Evolutionary conservation across 2,329 filamentous ascomycete species (phyloP).

Genomic region (Exophiala viscosa): DNA sequence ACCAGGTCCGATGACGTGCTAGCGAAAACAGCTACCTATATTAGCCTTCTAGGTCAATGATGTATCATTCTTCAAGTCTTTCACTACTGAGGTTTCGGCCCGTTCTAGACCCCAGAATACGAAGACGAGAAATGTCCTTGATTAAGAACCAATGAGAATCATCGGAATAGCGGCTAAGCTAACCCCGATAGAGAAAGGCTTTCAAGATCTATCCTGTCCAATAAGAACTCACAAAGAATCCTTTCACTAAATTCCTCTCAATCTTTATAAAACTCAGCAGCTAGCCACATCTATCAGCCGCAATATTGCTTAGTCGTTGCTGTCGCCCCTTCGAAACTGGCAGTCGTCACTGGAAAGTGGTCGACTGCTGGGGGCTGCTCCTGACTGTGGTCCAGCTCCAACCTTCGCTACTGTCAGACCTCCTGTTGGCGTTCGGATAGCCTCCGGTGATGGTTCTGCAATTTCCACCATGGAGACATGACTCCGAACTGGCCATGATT

Average conservation of each 20-base stretch:
- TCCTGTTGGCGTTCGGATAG: conserved; percentile 34
- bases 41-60: too few species aligned
- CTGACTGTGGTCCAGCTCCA: background rate
- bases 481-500: conserved; percentile 28
- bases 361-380: background rate
- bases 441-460: conserved; percentile 12
- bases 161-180: background rate
- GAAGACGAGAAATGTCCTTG: conserved; percentile 3
- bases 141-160: conserved; percentile 3
- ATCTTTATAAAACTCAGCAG: background rate
- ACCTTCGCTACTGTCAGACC: background rate
- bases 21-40: too few species aligned
- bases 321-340: too few species aligned
- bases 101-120: background rate
- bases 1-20: too few species aligned
- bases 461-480: conserved; percentile 25
- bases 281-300: too few species aligned
- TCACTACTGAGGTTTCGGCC: too few species aligned
- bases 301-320: too few species aligned
- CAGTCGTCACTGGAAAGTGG: background rate
- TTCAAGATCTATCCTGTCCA: background rate
- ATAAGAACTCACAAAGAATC: background rate
- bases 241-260: background rate
- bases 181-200: background rate
- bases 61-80: too few species aligned